Evolutionary conservation across 1,139 yeast genomes (phyloP).

Genomic region (Spathaspora sp.): DNA sequence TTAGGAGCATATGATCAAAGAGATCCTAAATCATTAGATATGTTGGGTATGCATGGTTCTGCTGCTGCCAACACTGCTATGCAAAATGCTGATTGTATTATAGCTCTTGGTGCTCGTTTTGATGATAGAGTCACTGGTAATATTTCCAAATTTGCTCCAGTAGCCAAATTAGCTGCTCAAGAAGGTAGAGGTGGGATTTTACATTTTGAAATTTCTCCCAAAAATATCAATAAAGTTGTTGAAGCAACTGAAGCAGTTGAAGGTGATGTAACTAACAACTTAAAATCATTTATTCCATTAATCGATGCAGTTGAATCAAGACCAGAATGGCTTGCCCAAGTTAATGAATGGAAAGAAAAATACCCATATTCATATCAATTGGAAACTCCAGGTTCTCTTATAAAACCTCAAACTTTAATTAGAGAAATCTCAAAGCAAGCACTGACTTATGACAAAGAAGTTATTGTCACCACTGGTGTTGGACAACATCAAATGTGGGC

Average conservation of each 20-base stretch:
- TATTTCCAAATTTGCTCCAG: conserved; percentile 88
- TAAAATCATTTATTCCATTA: conserved; percentile 70
- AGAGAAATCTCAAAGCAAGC: conserved; percentile 76
- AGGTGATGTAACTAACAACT: conserved; percentile 87
- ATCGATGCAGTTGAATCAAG: conserved; percentile 62
- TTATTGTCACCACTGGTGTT: conserved; percentile 93
- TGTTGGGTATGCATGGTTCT: conserved; percentile 98
- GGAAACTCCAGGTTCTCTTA: conserved; percentile 75
- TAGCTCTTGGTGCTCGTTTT: conserved; percentile 95
- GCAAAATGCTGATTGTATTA: conserved; percentile 87
- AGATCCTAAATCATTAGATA: conserved; percentile 86
- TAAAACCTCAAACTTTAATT: conserved; percentile 92
- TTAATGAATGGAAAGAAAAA: conserved; percentile 79
- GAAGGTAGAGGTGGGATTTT: conserved; percentile 93
- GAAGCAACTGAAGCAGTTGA: conserved; percentile 96
- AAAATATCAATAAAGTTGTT: conserved; percentile 95
- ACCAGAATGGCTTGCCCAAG: conserved; percentile 73
- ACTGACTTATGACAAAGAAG: conserved; percentile 64
- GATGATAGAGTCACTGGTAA: conserved; percentile 97
- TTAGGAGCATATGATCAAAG: conserved; percentile 93
- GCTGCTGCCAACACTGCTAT: conserved; percentile 94
- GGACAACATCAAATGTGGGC: conserved; percentile 99
- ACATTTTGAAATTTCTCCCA: conserved; percentile 94
- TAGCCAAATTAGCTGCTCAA: conserved; percentile 81
- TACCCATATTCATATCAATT: conserved; percentile 80